Base-by-base conservation (phyloP, 192 early-diverging fungal genomes). In the Coemansia sp. region DNA sequence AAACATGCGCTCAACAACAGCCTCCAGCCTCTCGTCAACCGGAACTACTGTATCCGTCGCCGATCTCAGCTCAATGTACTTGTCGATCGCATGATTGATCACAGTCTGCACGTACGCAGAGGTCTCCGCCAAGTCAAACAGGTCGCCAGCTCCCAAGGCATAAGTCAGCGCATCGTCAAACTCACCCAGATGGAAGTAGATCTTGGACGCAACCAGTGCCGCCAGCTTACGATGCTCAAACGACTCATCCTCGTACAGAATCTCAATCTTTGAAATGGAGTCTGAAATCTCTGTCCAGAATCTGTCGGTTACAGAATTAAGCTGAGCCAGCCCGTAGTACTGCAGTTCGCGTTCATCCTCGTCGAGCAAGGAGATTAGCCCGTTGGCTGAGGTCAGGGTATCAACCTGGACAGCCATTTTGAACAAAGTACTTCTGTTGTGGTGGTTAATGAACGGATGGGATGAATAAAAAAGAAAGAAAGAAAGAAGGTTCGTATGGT, bases 241-340 rank as follows among this genome's bases (percentile, higher is more conserved):
- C 25, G 75, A 59, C 48, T 87, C 83, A 73, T 99, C 92, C 75
- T 98, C 96, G 67, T 92, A 98, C 59, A 98, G 86, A 57, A 94
- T 88, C 71, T 97, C 96, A 78, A 95, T 98, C 76, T 56, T 66
- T 38, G 74, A 72, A 68, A 81, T 81, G 6, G 91, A 84, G 72
- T 99, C 97, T 8, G 96, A 89, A 61, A 98, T 98, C 74, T 99
- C 97, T 19, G 96, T 90, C 97, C 97, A 99, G 74, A 98, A 99
- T 61, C 88, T 83, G 83, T 97, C 91, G 23, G 96, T 92, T 58
- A 97, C 75, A 13, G 64, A 75, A 67, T 97, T 89, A 30, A 99
- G 88, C 83, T 97, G 91, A 61, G 92, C 72, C 40, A 99, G 86
- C 20, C 95, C 94, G 81, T 96, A 97, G 54, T 90, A 85, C 74